Evolutionary conservation across 192 early-diverging fungal species (phyloP).

Genomic region (Blastocladiella britannica): DNA sequence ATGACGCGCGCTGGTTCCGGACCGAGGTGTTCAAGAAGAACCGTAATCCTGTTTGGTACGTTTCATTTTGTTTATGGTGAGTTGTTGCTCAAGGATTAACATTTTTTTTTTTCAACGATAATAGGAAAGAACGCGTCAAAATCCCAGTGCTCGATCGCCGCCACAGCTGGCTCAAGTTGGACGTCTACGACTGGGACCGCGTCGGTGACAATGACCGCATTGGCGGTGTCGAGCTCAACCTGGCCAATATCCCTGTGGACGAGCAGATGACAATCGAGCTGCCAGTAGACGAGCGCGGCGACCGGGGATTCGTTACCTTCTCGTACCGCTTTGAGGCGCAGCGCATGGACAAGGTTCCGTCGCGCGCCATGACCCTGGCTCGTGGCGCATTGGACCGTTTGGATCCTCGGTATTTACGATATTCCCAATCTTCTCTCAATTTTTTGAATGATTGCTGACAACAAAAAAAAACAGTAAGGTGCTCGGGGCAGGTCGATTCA

Average conservation of each 20-base stretch:
- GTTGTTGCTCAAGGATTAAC: not conserved
- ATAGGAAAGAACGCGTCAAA: not conserved
- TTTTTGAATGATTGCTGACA: too few species aligned
- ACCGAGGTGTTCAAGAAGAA: conserved; percentile 51
- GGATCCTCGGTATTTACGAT: not conserved
- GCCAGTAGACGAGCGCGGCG: not conserved
- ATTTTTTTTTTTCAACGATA: not conserved
- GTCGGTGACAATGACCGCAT: conserved; percentile 38
- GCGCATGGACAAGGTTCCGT: not conserved
- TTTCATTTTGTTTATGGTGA: conserved; percentile 32
- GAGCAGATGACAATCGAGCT: conserved; percentile 10
- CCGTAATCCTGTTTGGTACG: conserved; percentile 47
- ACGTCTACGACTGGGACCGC: conserved; percentile 64
- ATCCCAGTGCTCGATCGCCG: conserved; percentile 12
- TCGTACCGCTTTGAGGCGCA: not conserved
- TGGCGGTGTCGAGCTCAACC: conserved; percentile 25
- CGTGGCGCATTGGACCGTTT: not conserved
- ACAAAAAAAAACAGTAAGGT: too few species aligned
- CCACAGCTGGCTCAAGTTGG: conserved; percentile 30
- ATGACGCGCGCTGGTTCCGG: conserved; percentile 44
- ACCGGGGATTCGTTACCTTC: not conserved
- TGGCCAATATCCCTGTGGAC: conserved; percentile 29
- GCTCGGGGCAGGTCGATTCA: not conserved
- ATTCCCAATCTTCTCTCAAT: too few species aligned
- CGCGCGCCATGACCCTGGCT: not conserved